Percentiles rank a stretch among this genome's conserved stretches.
These are phyloP conservation scores for Aspergillus conjunctus DNA, from an alignment of 495 filamentous ascomycete species.

Conservation along the genomic window DNA sequence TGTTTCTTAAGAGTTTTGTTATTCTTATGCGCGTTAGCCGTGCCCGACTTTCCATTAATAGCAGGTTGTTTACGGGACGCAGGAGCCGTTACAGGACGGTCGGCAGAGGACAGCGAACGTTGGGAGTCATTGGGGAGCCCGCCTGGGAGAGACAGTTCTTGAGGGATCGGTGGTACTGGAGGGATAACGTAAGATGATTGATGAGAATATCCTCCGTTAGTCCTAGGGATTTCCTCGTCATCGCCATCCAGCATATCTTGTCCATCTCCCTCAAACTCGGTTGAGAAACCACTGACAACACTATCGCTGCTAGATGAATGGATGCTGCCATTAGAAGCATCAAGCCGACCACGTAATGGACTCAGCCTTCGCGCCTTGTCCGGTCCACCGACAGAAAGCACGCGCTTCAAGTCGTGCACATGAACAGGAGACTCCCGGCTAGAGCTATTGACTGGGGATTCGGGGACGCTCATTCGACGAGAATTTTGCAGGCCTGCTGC, in stretches of 20 bases:
- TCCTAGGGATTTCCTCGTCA: conserved; percentile 39
- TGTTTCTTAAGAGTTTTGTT: conserved; percentile 35
- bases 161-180: conserved; percentile 48
- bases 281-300: conserved; percentile 47
- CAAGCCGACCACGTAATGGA: conserved; percentile 41
- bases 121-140: conserved; percentile 44
- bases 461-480: conserved; percentile 46
- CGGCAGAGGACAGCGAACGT: conserved; percentile 34
- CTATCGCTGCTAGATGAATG: conserved; percentile 50
- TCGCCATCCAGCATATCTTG: conserved; percentile 27
- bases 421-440: conserved; percentile 70
- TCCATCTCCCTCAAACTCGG: conserved; percentile 41
- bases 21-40: conserved; percentile 20
- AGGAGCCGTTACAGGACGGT: conserved; percentile 45
- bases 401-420: conserved; percentile 83
- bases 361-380: conserved; percentile 39
- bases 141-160: conserved; percentile 40
- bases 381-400: conserved; percentile 57
- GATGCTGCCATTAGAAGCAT: conserved; percentile 40
- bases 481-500: conserved; percentile 34
- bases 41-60: conserved; percentile 28
- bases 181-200: conserved; percentile 36
- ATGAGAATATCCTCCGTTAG: conserved; percentile 13
- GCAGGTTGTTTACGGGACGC: conserved; percentile 29
- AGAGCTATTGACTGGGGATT: conserved; percentile 55